A percentile compares a stretch with the other conserved stretches of the same genome.
phyloP scores from a whole-genome alignment of 116 monocot genomes.

The Cymodocea nodosa region DNA sequence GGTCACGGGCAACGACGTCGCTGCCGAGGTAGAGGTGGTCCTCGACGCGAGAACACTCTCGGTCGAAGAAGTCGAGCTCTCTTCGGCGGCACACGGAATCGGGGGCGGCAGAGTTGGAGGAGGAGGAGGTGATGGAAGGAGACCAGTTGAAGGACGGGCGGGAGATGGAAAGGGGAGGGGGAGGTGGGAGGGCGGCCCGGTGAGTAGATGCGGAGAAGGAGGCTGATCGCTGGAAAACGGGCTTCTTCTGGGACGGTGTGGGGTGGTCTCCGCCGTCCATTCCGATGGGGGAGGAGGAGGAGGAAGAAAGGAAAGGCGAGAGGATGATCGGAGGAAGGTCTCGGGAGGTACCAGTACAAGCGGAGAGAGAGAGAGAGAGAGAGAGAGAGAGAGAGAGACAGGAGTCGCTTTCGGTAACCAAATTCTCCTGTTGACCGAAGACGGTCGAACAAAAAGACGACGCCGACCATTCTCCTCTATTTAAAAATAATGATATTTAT shows the following conservation, averaged over 20 bases:
- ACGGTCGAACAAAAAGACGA: too few relatives aligned
- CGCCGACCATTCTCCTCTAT: too few relatives aligned
- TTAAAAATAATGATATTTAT: too few relatives aligned
- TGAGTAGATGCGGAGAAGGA: constrained; percentile 57
- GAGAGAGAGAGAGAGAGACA: too few relatives aligned
- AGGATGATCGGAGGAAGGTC: not conserved
- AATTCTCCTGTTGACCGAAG: too few relatives aligned
- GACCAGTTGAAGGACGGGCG: constrained; percentile 40
- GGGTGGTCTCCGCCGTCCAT: constrained; percentile 30
- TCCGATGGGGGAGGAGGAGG: not conserved
- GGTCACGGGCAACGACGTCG: constrained; percentile 60
- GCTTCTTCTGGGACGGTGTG: constrained; percentile 12
- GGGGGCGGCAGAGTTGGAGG: constrained; percentile 26
- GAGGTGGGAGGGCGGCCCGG: constrained; percentile 14
- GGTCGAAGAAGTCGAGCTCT: constrained; percentile 56
- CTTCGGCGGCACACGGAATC: constrained; percentile 54
- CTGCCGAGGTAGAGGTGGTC: constrained; percentile 87
- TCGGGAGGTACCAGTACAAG: too few relatives aligned
- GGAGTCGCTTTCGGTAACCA: too few relatives aligned
- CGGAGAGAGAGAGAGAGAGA: too few relatives aligned
- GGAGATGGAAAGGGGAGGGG: constrained; percentile 9
- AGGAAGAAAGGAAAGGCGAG: not conserved
- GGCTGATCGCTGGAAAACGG: constrained; percentile 37
- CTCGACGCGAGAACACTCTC: constrained; percentile 87
- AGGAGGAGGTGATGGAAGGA: constrained; percentile 23